Evolutionary conservation across 768 basidiomycete species (phyloP).

Genomic region (Collybia sp.): DNA sequence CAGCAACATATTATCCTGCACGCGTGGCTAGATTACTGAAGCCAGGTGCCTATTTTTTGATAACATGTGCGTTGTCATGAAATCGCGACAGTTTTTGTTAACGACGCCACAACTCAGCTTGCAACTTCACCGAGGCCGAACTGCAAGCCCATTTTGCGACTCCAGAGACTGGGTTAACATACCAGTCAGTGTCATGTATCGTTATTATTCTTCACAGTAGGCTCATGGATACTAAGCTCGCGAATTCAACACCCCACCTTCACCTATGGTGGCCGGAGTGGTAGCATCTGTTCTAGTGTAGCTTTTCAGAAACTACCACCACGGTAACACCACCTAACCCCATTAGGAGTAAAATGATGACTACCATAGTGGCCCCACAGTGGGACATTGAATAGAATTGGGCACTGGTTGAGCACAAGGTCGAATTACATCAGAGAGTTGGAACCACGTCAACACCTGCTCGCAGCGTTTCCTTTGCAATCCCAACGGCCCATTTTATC

Average conservation of each 20-base stretch:
- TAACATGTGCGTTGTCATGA: slow-evolving; percentile 60
- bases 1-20: slow-evolving; percentile 54
- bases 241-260: slow-evolving; percentile 68
- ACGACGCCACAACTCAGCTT: slow-evolving; percentile 37
- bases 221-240: slow-evolving; percentile 42
- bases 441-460: slow-evolving; percentile 55
- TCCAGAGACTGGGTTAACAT: slow-evolving; percentile 44
- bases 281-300: slow-evolving; percentile 64
- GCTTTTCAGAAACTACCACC: slow-evolving; percentile 52
- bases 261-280: slow-evolving; percentile 74
- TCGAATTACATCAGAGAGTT: slow-evolving; percentile 13
- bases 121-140: slow-evolving; percentile 84
- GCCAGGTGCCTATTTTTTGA: slow-evolving; percentile 67
- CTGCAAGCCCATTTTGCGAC: slow-evolving; percentile 48
- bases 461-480: slow-evolving; percentile 69
- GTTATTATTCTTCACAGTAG: background rate
- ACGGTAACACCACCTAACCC: background rate
- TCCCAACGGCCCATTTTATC: slow-evolving; percentile 59
- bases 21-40: slow-evolving; percentile 54
- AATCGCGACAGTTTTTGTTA: background rate
- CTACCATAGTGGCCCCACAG: too few species aligned
- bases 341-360: too few species aligned
- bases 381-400: too few species aligned
- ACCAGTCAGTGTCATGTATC: slow-evolving; percentile 48
- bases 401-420: too few species aligned